These are phyloP conservation scores for Corynespora cassiicola DNA, from an alignment of 2,329 filamentous ascomycete genomes.

Conservation along the genomic window DNA sequence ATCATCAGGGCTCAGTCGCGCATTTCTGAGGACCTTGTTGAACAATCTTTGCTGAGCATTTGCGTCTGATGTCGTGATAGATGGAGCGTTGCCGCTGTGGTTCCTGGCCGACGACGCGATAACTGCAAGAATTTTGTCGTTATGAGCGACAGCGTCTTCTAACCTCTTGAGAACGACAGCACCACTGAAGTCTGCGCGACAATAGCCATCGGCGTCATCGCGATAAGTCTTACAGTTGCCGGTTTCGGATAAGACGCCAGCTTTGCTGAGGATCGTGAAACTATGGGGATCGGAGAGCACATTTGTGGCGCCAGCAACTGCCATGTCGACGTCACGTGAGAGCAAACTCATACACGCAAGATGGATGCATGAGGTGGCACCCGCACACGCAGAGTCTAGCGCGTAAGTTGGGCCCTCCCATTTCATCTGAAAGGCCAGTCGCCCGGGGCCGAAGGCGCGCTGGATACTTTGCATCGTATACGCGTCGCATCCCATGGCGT, in stretches of 20 bases:
- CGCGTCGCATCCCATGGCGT: slow-evolving; percentile 45
- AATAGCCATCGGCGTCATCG: slow-evolving; percentile 43
- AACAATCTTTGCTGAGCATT: slow-evolving; percentile 18
- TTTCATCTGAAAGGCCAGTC: slow-evolving; percentile 46
- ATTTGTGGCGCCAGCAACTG: slow-evolving; percentile 16
- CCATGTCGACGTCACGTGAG: slow-evolving; percentile 47
- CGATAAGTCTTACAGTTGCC: slow-evolving; percentile 40
- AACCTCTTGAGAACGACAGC: slow-evolving; percentile 41
- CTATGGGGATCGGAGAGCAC: slow-evolving; percentile 39
- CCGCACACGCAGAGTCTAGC: slow-evolving; percentile 23
- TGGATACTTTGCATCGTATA: slow-evolving; percentile 52
- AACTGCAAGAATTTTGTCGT: slow-evolving; percentile 42
- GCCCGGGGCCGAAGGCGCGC: slow-evolving; percentile 59
- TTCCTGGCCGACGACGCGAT: slow-evolving; percentile 47
- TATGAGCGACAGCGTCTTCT: slow-evolving; percentile 39
- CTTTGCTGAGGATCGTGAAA: slow-evolving; percentile 45
- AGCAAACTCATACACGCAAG: slow-evolving; percentile 13
- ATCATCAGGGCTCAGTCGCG: slow-evolving; percentile 3
- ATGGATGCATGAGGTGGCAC: slow-evolving; percentile 16
- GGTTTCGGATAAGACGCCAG: slow-evolving; percentile 29
- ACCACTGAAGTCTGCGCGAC: slow-evolving; percentile 37
- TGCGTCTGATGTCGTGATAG: slow-evolving; percentile 13
- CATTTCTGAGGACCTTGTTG: slow-evolving; percentile 2
- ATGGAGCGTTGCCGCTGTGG: slow-evolving; percentile 35
- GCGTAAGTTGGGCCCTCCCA: slow-evolving; percentile 22